Evolutionary conservation across 305 asterid species (phyloP).

Genomic region (Solanum chacoense): DNA sequence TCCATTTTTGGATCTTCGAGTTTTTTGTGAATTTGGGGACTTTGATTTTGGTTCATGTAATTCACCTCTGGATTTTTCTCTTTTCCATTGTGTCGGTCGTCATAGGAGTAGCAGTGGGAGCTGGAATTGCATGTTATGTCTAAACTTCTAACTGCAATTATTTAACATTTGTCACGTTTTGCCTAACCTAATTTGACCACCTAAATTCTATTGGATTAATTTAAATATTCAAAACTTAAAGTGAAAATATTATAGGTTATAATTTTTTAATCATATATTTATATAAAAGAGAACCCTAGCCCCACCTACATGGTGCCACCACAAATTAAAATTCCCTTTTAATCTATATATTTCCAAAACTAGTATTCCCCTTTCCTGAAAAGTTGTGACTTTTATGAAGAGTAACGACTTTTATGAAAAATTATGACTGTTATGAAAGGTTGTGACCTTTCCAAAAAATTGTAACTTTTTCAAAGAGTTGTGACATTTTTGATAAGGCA

Average conservation of each 20-base stretch:
- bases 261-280: no score
- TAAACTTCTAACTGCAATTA: neutral
- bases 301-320: no score
- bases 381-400: no score
- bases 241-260: neutral
- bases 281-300: no score
- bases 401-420: no score
- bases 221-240: neutral
- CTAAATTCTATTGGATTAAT: neutral
- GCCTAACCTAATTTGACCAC: neutral
- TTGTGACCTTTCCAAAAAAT: no score
- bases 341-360: no score
- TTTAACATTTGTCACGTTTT: neutral
- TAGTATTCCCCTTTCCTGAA: no score
- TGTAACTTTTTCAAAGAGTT: no score
- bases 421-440: no score
- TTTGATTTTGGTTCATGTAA: neutral
- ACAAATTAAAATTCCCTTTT: no score
- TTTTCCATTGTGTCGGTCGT: neutral
- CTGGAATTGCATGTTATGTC: neutral
- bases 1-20: constrained; percentile 24
- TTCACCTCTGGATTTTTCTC: neutral
- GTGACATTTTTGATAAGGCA: no score
- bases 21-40: neutral
- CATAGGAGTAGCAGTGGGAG: neutral